Conservation (phyloP, 495 filamentous ascomycete genomes). For the Penicillium bovifimosum region DNA sequence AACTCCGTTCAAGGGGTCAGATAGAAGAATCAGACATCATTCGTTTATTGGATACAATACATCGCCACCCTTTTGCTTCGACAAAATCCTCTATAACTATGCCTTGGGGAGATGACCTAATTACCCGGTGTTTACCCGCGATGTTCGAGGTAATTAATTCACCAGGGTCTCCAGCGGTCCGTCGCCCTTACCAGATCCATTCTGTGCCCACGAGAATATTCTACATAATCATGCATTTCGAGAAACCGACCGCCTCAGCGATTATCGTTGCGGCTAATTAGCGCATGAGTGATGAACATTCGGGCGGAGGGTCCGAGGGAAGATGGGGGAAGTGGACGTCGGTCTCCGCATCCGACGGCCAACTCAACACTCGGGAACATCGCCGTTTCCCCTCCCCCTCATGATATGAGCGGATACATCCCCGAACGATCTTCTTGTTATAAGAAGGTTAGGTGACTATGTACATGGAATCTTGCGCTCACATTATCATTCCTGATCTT, state of each 20-base stretch:
- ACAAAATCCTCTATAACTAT: too few relatives aligned
- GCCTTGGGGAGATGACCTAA: too few relatives aligned
- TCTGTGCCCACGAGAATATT: neutral
- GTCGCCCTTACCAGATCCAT: too few relatives aligned
- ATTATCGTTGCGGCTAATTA: neutral
- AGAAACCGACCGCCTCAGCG: neutral
- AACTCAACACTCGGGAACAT: neutral
- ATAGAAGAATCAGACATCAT: too few relatives aligned
- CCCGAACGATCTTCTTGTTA: neutral
- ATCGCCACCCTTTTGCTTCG: too few relatives aligned
- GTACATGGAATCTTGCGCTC: neutral
- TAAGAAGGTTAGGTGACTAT: neutral
- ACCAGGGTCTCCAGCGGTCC: too few relatives aligned
- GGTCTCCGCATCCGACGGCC: constrained; percentile 1
- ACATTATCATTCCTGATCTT: too few relatives aligned
- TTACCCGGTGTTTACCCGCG: too few relatives aligned
- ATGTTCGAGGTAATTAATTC: too few relatives aligned
- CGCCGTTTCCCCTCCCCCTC: constrained; percentile 9
- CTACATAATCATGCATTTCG: neutral
- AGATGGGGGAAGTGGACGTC: neutral
- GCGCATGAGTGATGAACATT: neutral
- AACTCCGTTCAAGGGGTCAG: too few relatives aligned
- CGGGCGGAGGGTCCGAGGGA: constrained; percentile 1
- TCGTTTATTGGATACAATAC: too few relatives aligned
- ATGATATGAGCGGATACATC: neutral